These are phyloP conservation scores for Phalaenopsis equestris DNA, from an alignment of 106 monocot species.

Conservation along the genomic window DNA sequence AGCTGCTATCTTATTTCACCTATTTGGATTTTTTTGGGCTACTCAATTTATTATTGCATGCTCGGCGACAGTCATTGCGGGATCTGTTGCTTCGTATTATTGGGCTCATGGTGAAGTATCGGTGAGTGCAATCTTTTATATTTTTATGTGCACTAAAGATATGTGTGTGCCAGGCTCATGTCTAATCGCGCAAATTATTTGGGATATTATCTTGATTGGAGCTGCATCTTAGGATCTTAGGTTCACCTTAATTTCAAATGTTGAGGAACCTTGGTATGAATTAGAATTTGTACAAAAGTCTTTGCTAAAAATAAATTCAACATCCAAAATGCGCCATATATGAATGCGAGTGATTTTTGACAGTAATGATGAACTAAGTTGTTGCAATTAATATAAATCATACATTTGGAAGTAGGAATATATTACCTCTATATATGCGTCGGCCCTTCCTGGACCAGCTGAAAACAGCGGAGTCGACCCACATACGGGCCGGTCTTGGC, in stretches of 20 bases:
- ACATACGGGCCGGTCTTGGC: too few relatives aligned
- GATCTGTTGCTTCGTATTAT: constrained; percentile 96
- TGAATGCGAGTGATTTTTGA: too few relatives aligned
- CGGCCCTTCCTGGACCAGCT: too few relatives aligned
- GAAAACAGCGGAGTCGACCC: too few relatives aligned
- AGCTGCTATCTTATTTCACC: constrained; percentile 82
- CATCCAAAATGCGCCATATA: too few relatives aligned
- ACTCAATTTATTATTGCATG: constrained; percentile 84
- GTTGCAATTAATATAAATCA: too few relatives aligned
- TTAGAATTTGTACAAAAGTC: too few relatives aligned
- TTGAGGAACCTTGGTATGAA: neutral
- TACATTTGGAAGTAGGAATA: too few relatives aligned
- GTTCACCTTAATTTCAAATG: neutral
- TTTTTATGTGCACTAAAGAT: neutral
- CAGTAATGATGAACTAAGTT: too few relatives aligned
- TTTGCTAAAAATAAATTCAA: too few relatives aligned
- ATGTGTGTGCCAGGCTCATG: neutral
- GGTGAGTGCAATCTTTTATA: constrained; percentile 30
- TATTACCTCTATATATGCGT: too few relatives aligned
- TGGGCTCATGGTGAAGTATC: constrained; percentile 92
- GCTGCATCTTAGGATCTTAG: neutral
- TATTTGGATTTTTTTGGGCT: constrained; percentile 97
- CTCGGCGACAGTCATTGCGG: constrained; percentile 91
- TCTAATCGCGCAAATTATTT: neutral
- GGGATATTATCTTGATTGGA: neutral